Evolutionary conservation across 768 basidiomycete genomes (phyloP), one percentile per base, ranked within the genome.

Genomic region (Phlebiopsis gigantea): DNA sequence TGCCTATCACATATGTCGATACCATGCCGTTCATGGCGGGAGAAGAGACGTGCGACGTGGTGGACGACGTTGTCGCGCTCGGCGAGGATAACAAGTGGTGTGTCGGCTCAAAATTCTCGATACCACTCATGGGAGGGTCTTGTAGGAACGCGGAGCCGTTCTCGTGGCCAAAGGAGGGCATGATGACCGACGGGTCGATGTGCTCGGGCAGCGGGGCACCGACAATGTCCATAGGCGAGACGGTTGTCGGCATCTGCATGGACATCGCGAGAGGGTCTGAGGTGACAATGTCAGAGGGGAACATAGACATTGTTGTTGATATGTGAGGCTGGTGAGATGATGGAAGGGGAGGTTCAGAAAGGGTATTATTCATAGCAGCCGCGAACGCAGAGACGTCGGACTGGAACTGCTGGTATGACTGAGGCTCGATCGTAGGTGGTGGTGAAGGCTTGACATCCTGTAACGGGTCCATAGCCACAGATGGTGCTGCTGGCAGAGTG

Each of bases 91-190:
- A 66, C 14, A 67, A 55, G 52, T 62, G 63, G 54, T 65, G 66
- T 15, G 68, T 56, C 45, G 57, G 31, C 46, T 69, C 68, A 53
- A 65, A 69, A 47, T 64, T 64, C 57, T 70, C 69, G 45, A 77
- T 66, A 12, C 48, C 62, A 30, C 59, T 59, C 43, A 65, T 55
- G 34, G 73, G 69, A 25, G 77, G 66, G 60, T 75, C 73, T 46
- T 76, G 53, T 53, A 60, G 59, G 62, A 76, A 77, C 15, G 71
- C 56, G 26, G 62, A 53, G 56, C 71, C 58, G 19, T 24, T 69
- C 41, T 59, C 72, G 14, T 56, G 62, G 49, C 64, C 70, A 59
- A 79, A 73, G 65, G 80, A 77, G 19, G 78, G 60, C 47, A 79
- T 63, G 60, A 77, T 77, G 45, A 66, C 64, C 17, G 75, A 69